Evolutionary conservation across 108 stramenopile genomes (phyloP), one percentile per base, ranked within the genome.

Genomic region (Tribonema minus): DNA sequence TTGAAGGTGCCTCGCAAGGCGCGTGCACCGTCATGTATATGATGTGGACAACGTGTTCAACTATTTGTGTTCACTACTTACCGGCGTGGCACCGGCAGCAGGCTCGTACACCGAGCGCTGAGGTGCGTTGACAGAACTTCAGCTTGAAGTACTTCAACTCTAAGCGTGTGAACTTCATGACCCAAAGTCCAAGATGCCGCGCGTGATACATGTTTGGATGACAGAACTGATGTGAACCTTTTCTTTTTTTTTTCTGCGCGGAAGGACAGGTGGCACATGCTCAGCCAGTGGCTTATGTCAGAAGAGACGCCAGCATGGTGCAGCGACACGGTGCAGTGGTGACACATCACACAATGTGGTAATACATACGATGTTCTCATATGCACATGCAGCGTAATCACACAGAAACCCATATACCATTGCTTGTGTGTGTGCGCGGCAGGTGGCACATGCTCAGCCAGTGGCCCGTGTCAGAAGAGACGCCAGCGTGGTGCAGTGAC

Each of bases 21-120:
- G 92, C 95, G 82, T 83, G 95, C 61, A 97, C 94, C 2, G 95
- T 95, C 1, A 93, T 95, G n/a, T n/a, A n/a, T n/a, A n/a, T n/a
- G n/a, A n/a, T n/a, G n/a, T n/a, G n/a, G n/a, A n/a, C n/a, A n/a
- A n/a, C n/a, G n/a, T 25, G 96, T 94, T n/a, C 81, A 95, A 29
- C 82, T 99, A 64, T 86, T 99, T 9, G 98, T 95, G 25, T 89
- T 97, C 89, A 91, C 96, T 39, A 92, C 93, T 38, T 91, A 92
- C 67, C 93, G 93, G 85, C 79, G 92, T 76, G 94, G 94, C 64
- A 87, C 93, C 12, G 92, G 91, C 63, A 94, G 94, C 20, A 54
- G 46, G 20, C 46, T 54, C 9, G 46, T 54, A 54, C 46, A 54
- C 20, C 9, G 46, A 54, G 46, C 46, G 20, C 46, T 54, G 15